Base-by-base conservation (phyloP, 306 rosid genomes). In the Trifolium dubium region DNA sequence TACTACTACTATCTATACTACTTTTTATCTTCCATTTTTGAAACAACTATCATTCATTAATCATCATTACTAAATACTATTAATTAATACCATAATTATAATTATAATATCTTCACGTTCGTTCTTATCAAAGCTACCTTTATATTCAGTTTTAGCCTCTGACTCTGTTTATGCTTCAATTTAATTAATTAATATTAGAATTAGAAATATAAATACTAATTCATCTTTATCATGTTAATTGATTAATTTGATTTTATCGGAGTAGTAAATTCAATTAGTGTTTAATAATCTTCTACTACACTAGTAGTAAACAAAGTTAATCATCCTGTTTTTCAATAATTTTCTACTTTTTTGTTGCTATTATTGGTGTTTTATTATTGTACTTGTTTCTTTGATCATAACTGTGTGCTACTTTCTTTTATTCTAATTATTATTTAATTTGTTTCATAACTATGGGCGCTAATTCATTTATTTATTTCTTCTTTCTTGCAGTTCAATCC, bases 401-500 rank as follows among this genome's bases (percentile, higher is more conserved):
- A 69, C 46, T 53, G 44, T 62, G 67, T 37, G 35, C 30, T 68
- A 8, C 41, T 51, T 71, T 41, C 72, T 62, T 70, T 83, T 37
- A 64, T 63, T 23, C 23, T 23, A 23, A 23, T 23, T 23, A 23
- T 4, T 37, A 2, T 7, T 61, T 69, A 4, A n/a, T 58, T 60
- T 40, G 37, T 30, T 51, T 39, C 4, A 49, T 59, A 35, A 39
- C 28, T 37, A 2, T 58, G 30, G 2, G 9, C 43, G 9, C 43
- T 49, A 3, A 30, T 50, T 55, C 14, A 3, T 34, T 46, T 23
- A 23, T 0, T 59, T 2, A 37, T 49, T 1, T n/a, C n/a, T 68
- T 72, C 14, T 30, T 73, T 71, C 29, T 11, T 64, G 79, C 85
- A 85, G 86, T 67, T 77, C 31, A 77, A 69, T 35, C 51, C 44